Evolutionary conservation across 768 basidiomycete species (phyloP).

Genomic region (Rhodotorula graminis): DNA sequence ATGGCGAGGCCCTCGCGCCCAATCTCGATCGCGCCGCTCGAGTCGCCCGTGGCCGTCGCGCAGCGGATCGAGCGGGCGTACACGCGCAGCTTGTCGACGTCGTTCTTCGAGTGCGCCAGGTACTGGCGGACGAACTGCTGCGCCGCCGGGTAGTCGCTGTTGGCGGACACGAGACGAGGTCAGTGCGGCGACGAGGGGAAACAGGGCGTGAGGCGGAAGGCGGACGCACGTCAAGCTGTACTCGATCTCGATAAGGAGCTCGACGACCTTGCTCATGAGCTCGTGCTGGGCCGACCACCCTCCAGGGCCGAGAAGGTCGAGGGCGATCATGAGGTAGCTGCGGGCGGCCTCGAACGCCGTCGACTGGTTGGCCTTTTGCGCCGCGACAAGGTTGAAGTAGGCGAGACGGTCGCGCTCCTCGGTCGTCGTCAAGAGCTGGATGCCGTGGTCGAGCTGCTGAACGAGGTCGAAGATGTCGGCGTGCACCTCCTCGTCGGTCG

Average conservation of each 20-base stretch:
- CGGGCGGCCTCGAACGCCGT: slow-evolving; percentile 36
- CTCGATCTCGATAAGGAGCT: slow-evolving; percentile 29
- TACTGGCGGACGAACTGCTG: slow-evolving; percentile 30
- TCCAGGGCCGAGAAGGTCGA: slow-evolving; percentile 21
- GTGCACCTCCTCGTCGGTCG: background rate
- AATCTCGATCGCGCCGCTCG: slow-evolving; percentile 17
- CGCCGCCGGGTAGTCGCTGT: slow-evolving; percentile 31
- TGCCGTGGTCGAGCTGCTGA: slow-evolving; percentile 34
- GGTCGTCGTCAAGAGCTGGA: slow-evolving; percentile 14
- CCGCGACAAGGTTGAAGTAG: slow-evolving; percentile 26
- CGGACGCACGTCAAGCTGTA: slow-evolving; percentile 28
- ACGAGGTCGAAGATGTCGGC: slow-evolving; percentile 36
- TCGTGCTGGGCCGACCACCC: slow-evolving; percentile 19
- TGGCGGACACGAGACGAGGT: background rate
- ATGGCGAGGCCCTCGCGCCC: slow-evolving; percentile 23
- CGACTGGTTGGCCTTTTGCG: slow-evolving; percentile 9
- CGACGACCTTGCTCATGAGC: slow-evolving; percentile 27
- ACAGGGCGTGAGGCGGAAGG: background rate
- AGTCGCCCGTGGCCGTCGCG: slow-evolving; percentile 27
- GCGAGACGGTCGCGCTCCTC: slow-evolving; percentile 30
- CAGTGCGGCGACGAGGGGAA: background rate
- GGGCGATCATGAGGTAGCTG: slow-evolving; percentile 18
- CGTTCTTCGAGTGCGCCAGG: slow-evolving; percentile 15
- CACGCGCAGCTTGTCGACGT: slow-evolving; percentile 25
- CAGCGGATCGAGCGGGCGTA: slow-evolving; percentile 29